Evolutionary conservation across 192 early-diverging fungal genomes (phyloP), one percentile per base, ranked within the genome.

Genomic region (Coemansia sp.): DNA sequence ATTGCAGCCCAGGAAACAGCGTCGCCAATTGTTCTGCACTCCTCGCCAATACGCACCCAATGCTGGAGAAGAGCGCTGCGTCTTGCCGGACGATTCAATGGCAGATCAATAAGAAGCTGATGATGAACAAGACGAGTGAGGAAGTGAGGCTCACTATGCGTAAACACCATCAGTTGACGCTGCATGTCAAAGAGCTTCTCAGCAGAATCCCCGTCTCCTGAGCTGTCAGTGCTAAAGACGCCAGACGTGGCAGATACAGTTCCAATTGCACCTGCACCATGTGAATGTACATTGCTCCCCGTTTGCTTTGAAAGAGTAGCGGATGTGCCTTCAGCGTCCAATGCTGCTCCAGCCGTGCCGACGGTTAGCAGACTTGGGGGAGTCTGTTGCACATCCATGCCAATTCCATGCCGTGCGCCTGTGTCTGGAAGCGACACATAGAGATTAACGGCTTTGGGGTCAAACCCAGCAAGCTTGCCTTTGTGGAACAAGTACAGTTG

Each of bases 401-500:
- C 59, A 0, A 43, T 47, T 4, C 38, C n/a, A 16, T 15, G 40
- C n/a, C 9, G 49, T 18, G 32, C 8, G 40, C 50, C n/a, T 16
- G 40, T 41, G 10, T 48, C 48, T 3, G 70, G 67, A 61, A 65
- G 48, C 9, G 79, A 74, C 54, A 73, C 43, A 62, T 76, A 81
- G 42, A 81, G 64, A n/a, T 57, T 56, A n/a, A 75, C 56, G 44
- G 54, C 65, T 54, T 71, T 70, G 15, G 83, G 83, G 26, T 84
- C 68, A 39, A 77, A 77, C 5, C 37, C 67, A 6, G 69, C 61
- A 23, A 77, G 72, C 56, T 80, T 71, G 54, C 63, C 61, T 64
- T 66, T 75, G 77, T 92, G 91, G 71, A 88, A 92, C 40, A 87
- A 61, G 45, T 90, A 90, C 47, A 92, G 74, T 67, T 92, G 91